Evolutionary conservation across 108 stramenopile species (phyloP), one percentile per base, ranked within the genome.

Genomic region (Licmophora abbreviata): DNA sequence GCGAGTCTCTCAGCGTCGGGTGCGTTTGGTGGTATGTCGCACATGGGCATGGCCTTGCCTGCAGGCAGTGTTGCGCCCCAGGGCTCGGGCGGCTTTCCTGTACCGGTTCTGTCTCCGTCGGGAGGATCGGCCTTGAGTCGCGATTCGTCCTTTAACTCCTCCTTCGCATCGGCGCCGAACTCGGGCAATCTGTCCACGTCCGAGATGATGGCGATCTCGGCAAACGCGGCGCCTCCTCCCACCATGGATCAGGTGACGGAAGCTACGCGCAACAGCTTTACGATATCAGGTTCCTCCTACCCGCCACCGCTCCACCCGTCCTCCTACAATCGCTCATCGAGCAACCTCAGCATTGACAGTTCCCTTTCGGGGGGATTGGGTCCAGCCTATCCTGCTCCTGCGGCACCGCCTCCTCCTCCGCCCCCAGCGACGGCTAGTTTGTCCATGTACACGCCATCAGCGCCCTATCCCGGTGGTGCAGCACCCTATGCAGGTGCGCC

Each of bases 151-250:
- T 15, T 25, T 29, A 11, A 38, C 1, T 44, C 54, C 26, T 28
- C 17, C 17, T 44, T 15, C 47, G n/a, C 31, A 2, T 12, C 29
- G n/a, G 17, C 24, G 14, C 3, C 12, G 14, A 18, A 1, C 17
- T 21, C 3, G 11, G 56, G 43, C 8, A 28, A 53, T 18, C 57
- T 54, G 4, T 57, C 76, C 3, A 69, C 72, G 3, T 36, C 66
- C 48, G 65, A 61, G 18, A 74, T 72, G 62, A 34, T 74, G 38
- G 41, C 68, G 2, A 63, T 74, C 17, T 31, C 27, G 9, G 48
- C 55, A 5, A 25, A 45, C 24, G 56, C 68, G 4, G 77, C 77
- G n/a, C 72, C 73, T 18, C 59, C 77, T n/a, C 77, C 77, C 14
- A 69, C 77, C n/a, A 33, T 73, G 49, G 77, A 79, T 37, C 49